phyloP scores from a whole-genome alignment of 2,329 filamentous ascomycete genomes.

The Trichocomaceae sp. region DNA sequence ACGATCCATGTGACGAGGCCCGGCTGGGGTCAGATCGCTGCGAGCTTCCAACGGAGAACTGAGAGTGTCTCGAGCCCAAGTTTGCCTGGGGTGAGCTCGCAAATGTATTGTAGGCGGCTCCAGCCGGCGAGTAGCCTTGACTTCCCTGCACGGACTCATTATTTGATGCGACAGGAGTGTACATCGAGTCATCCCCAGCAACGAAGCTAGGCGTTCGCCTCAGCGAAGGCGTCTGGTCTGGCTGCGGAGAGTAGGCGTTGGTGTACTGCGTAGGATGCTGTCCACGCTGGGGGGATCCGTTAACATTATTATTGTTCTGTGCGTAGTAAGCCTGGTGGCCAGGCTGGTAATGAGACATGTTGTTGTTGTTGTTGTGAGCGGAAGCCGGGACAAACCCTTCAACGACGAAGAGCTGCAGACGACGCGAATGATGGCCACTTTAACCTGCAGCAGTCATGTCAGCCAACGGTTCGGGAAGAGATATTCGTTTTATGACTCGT shows the following conservation, averaged over 20 bases:
- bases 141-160: slow-evolving; percentile 3
- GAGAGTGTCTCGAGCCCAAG: slow-evolving; percentile 30
- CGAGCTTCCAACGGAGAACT: slow-evolving; percentile 27
- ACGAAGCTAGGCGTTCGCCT: slow-evolving; percentile 65
- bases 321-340: slow-evolving; percentile 44
- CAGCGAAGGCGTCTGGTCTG: slow-evolving; percentile 33
- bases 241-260: slow-evolving; percentile 33
- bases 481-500: neutral
- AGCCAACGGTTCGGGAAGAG: neutral
- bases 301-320: slow-evolving; percentile 19
- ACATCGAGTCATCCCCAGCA: slow-evolving; percentile 60
- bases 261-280: slow-evolving; percentile 32
- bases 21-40: slow-evolving; percentile 33
- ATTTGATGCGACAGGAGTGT: slow-evolving; percentile 1
- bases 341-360: slow-evolving; percentile 52
- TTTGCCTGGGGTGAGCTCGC: slow-evolving; percentile 24
- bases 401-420: neutral
- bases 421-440: neutral
- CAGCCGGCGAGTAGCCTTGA: slow-evolving; percentile 4
- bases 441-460: neutral
- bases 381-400: neutral
- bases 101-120: slow-evolving; percentile 20
- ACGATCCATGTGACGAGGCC: slow-evolving; percentile 36
- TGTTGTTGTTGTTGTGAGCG: too few relatives aligned
- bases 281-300: slow-evolving; percentile 22